Evolutionary conservation across 768 basidiomycete species (phyloP).

Genomic region (Termitomyces sp.): DNA sequence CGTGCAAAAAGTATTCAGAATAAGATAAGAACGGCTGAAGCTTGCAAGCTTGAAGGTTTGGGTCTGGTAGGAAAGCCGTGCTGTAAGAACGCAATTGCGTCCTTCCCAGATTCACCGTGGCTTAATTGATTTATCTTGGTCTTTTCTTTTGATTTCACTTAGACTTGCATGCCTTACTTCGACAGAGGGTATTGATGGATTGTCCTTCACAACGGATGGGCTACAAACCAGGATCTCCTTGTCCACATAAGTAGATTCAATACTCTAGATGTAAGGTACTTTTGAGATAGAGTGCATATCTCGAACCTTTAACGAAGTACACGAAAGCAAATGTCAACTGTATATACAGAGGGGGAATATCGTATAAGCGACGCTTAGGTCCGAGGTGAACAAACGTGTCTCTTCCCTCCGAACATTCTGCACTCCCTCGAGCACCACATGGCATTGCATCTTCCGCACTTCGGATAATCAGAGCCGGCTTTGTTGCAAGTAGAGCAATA

Average conservation of each 20-base stretch:
- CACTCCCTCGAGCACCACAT: conserved; percentile 66
- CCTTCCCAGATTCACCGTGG: too few species aligned
- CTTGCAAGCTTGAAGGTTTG: too few species aligned
- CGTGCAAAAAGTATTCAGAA: too few species aligned
- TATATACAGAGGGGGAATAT: background rate
- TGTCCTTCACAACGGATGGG: too few species aligned
- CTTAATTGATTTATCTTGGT: too few species aligned
- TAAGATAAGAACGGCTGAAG: too few species aligned
- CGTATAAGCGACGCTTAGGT: background rate
- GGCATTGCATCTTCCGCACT: conserved; percentile 53
- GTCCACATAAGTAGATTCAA: background rate
- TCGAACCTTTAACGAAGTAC: background rate
- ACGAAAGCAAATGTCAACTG: background rate
- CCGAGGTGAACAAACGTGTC: conserved; percentile 37
- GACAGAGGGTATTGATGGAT: too few species aligned
- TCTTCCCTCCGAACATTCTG: conserved; percentile 46
- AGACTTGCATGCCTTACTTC: too few species aligned
- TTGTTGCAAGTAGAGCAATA: conserved; percentile 51
- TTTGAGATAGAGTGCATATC: background rate
- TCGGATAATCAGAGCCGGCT: conserved; percentile 50
- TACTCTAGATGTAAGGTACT: background rate
- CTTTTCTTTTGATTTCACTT: too few species aligned
- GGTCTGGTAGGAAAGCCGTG: too few species aligned
- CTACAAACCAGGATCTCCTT: background rate
- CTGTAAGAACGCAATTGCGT: too few species aligned